Base-by-base conservation (phyloP, 2,329 filamentous ascomycete species). In the Fusarium palustre region DNA sequence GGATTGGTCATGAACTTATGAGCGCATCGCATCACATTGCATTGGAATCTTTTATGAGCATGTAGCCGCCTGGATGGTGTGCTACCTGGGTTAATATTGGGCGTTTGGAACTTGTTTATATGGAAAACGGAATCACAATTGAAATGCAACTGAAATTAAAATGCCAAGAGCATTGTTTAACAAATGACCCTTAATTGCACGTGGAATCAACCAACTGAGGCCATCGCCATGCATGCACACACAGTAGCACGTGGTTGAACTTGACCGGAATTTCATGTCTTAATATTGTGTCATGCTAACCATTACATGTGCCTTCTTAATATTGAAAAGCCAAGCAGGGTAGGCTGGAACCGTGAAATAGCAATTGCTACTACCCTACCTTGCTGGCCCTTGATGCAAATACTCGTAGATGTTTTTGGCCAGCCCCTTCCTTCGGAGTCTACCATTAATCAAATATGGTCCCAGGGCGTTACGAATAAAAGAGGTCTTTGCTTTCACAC, bases 1-100 rank as follows among this genome's bases (percentile, higher is more conserved):
- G 69, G 69, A 72, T 60, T 64, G 67, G 71, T 74, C 70, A 74
- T 71, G 72, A 75, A 46, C 52, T 63, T 54, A 73, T 69, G 72
- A 74, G 45, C 38, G n/a, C 31, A 59, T 45, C 12, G 18, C 16
- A 49, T 55, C 15, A 42, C 36, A 38, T 50, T 34, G 47, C 22
- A 50, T 59, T 66, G 31, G 28, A 66, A 39, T 36, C 68, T 48
- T 48, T 43, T 13, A 34, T 59, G 30, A 50, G 55, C 60, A 67
- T 46, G 56, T 59, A 48, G 45, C 28, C 31, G 5, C 53, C 43
- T 55, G 39, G 25, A 57, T 39, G 45, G 47, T 59, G 54, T 43
- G 33, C 53, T 67, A 48, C 41, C 49, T 55, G 57, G 47, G 43
- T 57, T 65, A 48, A 56, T 70, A 55, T 50, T 53, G 39, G 61